phyloP scores from a whole-genome alignment of 2,329 filamentous ascomycete species.

The Conoideocrella luteorostrata region DNA sequence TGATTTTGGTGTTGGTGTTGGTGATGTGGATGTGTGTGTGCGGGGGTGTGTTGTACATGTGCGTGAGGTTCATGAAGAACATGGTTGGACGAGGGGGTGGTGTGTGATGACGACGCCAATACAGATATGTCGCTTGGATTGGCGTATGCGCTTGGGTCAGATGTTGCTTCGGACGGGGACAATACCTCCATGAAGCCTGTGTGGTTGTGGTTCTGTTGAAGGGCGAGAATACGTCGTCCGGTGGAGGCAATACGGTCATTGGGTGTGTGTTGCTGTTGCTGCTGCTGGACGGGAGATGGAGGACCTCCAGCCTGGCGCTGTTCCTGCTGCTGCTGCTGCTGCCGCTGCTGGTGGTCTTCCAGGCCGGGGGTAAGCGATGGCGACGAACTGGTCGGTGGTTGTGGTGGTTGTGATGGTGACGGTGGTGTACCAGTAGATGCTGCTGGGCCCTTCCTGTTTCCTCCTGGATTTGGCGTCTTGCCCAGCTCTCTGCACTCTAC shows the following conservation, averaged over 20 bases:
- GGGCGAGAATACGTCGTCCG: conserved; percentile 19
- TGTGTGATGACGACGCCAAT: conserved; percentile 23
- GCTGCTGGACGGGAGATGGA: background rate
- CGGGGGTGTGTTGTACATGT: too few species aligned
- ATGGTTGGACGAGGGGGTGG: background rate
- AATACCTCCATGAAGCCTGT: conserved; percentile 19
- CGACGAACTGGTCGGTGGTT: background rate
- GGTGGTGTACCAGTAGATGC: too few species aligned
- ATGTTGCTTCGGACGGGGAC: conserved; percentile 17
- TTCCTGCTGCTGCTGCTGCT: background rate
- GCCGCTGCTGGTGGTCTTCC: background rate
- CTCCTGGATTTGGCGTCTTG: conserved; percentile 41
- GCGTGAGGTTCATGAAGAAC: conserved; percentile 18
- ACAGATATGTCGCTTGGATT: conserved; percentile 43
- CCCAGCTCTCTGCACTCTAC: conserved; percentile 77
- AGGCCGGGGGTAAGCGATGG: background rate
- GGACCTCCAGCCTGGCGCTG: too few species aligned
- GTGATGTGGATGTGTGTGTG: conserved; percentile 6
- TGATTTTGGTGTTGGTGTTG: conserved; percentile 13
- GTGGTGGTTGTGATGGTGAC: background rate
- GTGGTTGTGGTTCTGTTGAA: conserved; percentile 25
- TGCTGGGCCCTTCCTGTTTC: conserved; percentile 19
- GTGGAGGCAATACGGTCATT: conserved; percentile 10
- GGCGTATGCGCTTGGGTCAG: conserved; percentile 35
- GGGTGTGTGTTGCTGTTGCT: conserved; percentile 5